Evolutionary conservation across 1,284 basidiomycete genomes (phyloP), one percentile per base, ranked within the genome.

Genomic region (Microbotryomycetes sp.): DNA sequence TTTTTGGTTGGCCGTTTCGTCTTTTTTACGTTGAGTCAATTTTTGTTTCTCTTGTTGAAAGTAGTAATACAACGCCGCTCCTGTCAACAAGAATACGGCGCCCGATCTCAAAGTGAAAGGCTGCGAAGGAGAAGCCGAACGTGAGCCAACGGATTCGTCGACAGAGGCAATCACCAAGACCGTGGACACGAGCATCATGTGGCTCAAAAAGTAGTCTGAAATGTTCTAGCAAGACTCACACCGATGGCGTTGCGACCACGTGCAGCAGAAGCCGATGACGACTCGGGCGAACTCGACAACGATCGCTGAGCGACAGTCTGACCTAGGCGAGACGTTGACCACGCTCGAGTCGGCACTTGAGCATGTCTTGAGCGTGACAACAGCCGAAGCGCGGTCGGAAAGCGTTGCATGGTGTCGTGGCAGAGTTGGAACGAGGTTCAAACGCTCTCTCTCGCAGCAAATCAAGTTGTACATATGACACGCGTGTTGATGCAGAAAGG

Each of bases 91-190:
- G 75, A 98, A 97, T 22, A 97, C 74, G 0, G 81, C 83, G 0
- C 89, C 92, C 0, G 92, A 86, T 63, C 81, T 82, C 49, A 89
- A 88, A 4, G 90, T 92, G 76, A 97, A 96, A 3, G 92, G 87
- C 71, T 72, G 59, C 28, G 26, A 1, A 25, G 12, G 7, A 29
- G n/a, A 25, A 9, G 25, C 16, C 9, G 19, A 52, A 19, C n/a
- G n/a, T n/a, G n/a, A n/a, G n/a, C n/a, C n/a, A n/a, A n/a, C n/a
- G n/a, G n/a, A n/a, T n/a, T n/a, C n/a, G n/a, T n/a, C n/a, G n/a
- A n/a, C n/a, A n/a, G n/a, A n/a, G n/a, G n/a, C n/a, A n/a, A n/a
- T n/a, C n/a, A n/a, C n/a, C n/a, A n/a, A n/a, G n/a, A n/a, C n/a
- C n/a, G n/a, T n/a, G n/a, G n/a, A n/a, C n/a, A n/a, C n/a, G n/a